These are phyloP conservation scores for Fraxinus dipetala DNA, from an alignment of 305 asterid species.

Conservation along the genomic window DNA sequence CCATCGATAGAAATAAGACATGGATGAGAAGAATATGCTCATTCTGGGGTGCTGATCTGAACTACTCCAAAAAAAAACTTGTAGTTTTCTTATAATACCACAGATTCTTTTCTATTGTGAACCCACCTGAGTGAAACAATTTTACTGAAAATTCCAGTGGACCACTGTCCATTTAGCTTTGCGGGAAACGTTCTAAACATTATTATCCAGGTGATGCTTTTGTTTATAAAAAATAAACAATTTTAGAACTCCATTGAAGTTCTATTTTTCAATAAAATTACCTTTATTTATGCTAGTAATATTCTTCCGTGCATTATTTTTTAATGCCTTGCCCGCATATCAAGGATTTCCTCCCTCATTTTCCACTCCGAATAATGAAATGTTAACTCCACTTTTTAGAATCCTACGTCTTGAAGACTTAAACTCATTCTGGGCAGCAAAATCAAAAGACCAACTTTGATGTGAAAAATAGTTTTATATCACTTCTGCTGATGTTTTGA, in stretches of 20 bases:
- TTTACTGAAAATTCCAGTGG: not conserved
- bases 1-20: constrained; percentile 5
- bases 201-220: not conserved
- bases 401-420: not conserved
- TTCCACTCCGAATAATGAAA: not conserved
- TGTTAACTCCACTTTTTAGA: not conserved
- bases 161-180: not conserved
- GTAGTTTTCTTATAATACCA: not conserved
- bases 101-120: not conserved
- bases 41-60: not conserved
- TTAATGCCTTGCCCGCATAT: not conserved
- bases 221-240: not conserved
- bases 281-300: not conserved
- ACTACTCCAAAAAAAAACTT: not conserved
- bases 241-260: not conserved
- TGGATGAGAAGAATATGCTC: not conserved
- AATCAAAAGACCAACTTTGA: not conserved
- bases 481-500: not conserved
- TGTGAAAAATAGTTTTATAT: not conserved
- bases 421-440: not conserved
- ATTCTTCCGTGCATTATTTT: not conserved
- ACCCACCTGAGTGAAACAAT: not conserved
- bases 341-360: not conserved
- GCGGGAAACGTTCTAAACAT: not conserved
- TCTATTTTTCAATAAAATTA: not conserved